Evolutionary conservation across 2,329 filamentous ascomycete genomes (phyloP).

Genomic region (Epichloe typhina): DNA sequence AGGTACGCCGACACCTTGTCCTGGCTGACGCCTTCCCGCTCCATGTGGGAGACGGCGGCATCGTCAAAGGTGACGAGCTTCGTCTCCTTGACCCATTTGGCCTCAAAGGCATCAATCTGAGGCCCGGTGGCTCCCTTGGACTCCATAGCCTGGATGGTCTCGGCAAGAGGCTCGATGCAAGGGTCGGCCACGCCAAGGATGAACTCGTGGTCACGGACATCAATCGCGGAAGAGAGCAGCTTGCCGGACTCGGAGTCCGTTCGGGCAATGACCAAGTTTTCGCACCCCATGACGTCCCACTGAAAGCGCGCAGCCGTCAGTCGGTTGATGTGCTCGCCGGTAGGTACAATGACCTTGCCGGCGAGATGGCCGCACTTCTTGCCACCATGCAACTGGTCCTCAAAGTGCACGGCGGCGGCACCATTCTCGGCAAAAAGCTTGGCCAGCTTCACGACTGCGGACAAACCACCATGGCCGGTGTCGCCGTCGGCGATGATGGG

Average conservation of each 20-base stretch:
- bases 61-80: conserved; percentile 86
- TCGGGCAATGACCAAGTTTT: conserved; percentile 88
- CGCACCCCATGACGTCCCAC: conserved; percentile 95
- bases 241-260: conserved; percentile 93
- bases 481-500: conserved; percentile 96
- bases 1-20: conserved; percentile 57
- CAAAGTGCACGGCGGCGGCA: conserved; percentile 90
- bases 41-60: conserved; percentile 65
- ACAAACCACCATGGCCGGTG: conserved; percentile 86
- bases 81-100: conserved; percentile 76
- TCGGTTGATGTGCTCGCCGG: conserved; percentile 92
- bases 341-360: conserved; percentile 87
- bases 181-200: conserved; percentile 74
- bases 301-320: conserved; percentile 87
- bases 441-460: conserved; percentile 86
- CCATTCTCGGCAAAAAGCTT: conserved; percentile 97
- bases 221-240: conserved; percentile 79
- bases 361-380: conserved; percentile 98
- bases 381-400: conserved; percentile 93
- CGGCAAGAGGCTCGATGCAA: conserved; percentile 66
- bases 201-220: conserved; percentile 92
- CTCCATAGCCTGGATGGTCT: conserved; percentile 86
- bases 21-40: conserved; percentile 48
- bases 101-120: conserved; percentile 79
- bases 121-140: conserved; percentile 58